phyloP scores from a whole-genome alignment of 2,329 filamentous ascomycete genomes.

The Aspergillus fischeri region DNA sequence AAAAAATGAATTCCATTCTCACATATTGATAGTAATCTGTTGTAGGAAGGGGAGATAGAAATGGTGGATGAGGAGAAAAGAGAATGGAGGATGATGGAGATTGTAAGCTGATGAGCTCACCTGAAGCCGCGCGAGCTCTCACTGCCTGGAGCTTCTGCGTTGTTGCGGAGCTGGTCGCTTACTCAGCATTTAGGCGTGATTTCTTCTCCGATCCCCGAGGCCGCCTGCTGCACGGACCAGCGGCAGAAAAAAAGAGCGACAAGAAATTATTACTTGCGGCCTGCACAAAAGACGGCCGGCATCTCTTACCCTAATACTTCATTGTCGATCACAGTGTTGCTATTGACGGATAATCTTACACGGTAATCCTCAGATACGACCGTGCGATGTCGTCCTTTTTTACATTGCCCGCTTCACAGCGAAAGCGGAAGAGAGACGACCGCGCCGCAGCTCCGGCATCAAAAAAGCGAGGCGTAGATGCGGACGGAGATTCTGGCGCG shows the following conservation, averaged over 20 bases:
- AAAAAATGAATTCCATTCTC: conserved; percentile 3
- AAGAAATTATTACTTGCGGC: conserved; percentile 4
- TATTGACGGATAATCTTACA: neutral
- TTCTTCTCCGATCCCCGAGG: conserved; percentile 22
- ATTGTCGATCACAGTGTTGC: neutral
- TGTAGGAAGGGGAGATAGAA: conserved; percentile 5
- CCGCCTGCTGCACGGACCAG: conserved; percentile 24
- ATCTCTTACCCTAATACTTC: neutral
- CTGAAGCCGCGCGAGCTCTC: conserved; percentile 36
- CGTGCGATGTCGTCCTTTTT: conserved; percentile 87
- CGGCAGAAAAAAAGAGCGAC: conserved; percentile 34
- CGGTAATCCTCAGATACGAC: neutral
- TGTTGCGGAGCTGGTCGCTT: conserved; percentile 30
- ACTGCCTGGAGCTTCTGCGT: conserved; percentile 35
- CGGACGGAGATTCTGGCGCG: conserved; percentile 25
- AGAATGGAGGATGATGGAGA: conserved; percentile 21
- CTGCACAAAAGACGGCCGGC: neutral
- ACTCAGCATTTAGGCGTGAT: conserved; percentile 32
- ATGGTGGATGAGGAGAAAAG: conserved; percentile 17
- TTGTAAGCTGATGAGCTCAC: conserved; percentile 3
- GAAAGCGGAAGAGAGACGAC: conserved; percentile 78
- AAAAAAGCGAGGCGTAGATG: conserved; percentile 43
- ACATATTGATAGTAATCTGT: conserved; percentile 21
- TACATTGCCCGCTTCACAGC: conserved; percentile 77
- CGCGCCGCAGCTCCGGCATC: conserved; percentile 39